A percentile compares a stretch with the other conserved stretches of the same genome.
These are phyloP conservation scores for Exophiala xenobiotica DNA, from an alignment of 2,329 filamentous ascomycete species.

Conservation along the genomic window DNA sequence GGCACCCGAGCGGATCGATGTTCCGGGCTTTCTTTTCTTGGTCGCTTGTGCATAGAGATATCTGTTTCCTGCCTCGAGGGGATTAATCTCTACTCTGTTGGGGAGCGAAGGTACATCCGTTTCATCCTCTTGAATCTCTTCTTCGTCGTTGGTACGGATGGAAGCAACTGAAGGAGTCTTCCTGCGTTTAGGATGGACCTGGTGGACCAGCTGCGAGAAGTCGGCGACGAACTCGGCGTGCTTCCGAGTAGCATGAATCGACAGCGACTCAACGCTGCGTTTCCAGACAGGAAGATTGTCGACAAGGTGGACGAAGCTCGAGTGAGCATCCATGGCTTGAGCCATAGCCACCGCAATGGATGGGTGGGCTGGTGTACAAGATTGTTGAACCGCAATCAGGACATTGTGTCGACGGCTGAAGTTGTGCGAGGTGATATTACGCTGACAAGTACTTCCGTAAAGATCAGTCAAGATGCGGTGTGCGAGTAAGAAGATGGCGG, in stretches of 20 bases:
- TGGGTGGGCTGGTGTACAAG: constrained; percentile 5
- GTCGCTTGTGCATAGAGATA: constrained; percentile 36
- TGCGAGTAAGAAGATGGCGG: neutral
- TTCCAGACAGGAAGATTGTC: constrained; percentile 49
- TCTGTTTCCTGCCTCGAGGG: constrained; percentile 28
- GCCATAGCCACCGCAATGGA: constrained; percentile 10
- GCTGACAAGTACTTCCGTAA: constrained; percentile 10
- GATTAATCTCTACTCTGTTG: constrained; percentile 21
- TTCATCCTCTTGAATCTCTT: constrained; percentile 2
- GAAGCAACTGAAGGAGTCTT: constrained; percentile 41
- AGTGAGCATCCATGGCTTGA: constrained; percentile 42
- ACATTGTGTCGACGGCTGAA: constrained; percentile 15
- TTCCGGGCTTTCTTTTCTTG: constrained; percentile 36
- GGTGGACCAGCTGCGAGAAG: constrained; percentile 39
- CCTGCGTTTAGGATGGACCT: constrained; percentile 42
- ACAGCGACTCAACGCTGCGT: constrained; percentile 42
- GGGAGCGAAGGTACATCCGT: constrained; percentile 5
- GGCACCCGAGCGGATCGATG: constrained; percentile 37
- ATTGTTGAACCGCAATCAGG: constrained; percentile 12
- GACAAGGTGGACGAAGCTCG: constrained; percentile 45
- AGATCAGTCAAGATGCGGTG: constrained; percentile 1
- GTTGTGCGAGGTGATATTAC: constrained; percentile 18
- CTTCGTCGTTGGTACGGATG: constrained; percentile 35
- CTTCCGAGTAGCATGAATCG: constrained; percentile 41
- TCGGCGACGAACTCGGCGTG: constrained; percentile 45